Evolutionary conservation across 2,329 filamentous ascomycete genomes (phyloP).

Genomic region (Magnaporthales sp.): DNA sequence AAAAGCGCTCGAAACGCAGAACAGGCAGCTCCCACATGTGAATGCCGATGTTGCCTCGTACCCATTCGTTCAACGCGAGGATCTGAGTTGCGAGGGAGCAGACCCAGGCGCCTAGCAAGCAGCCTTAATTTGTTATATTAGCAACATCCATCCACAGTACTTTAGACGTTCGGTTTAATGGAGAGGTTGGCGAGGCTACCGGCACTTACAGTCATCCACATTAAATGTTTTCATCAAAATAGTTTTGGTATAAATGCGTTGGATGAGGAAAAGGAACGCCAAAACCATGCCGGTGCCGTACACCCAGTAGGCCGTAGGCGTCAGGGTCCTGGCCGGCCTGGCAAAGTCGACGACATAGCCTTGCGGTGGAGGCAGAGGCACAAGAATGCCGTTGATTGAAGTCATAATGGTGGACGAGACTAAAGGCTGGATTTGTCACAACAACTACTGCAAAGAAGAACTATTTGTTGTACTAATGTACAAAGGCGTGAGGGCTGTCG

Average conservation of each 20-base stretch:
- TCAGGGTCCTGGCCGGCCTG: constrained; percentile 13
- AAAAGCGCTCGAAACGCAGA: neutral
- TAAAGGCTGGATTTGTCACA: too few species aligned
- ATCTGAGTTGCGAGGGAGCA: neutral
- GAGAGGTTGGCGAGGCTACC: neutral
- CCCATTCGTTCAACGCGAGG: neutral
- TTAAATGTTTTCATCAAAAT: neutral
- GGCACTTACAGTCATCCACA: neutral
- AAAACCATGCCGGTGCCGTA: neutral
- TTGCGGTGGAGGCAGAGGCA: constrained; percentile 16
- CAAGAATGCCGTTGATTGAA: constrained; percentile 15
- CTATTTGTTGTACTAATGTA: too few species aligned
- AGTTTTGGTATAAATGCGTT: neutral
- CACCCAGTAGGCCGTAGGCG: neutral
- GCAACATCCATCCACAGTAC: neutral
- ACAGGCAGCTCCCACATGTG: constrained; percentile 4
- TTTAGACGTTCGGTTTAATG: neutral
- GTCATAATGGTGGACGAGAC: neutral
- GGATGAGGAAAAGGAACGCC: neutral
- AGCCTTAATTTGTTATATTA: neutral
- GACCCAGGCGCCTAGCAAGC: neutral
- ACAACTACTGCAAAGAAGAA: too few species aligned
- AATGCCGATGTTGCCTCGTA: neutral
- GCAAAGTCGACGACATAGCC: constrained; percentile 25
- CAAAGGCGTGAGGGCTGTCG: too few species aligned